Base-by-base conservation (phyloP, 2,329 filamentous ascomycete genomes). In the Decorospora gaudefroyi region DNA sequence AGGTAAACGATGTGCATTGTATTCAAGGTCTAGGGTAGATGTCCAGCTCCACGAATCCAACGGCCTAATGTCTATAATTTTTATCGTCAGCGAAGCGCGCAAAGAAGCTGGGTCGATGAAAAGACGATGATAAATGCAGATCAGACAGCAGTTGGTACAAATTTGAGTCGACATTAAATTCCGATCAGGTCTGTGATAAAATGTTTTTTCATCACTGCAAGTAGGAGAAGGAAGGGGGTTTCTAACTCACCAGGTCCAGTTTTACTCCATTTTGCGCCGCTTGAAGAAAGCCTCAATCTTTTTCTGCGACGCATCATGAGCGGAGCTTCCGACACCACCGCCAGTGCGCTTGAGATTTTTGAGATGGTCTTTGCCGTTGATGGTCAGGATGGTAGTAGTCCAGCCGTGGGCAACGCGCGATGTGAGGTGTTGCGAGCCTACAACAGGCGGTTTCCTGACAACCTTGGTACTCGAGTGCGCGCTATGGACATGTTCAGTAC, bases 141-240 rank as follows among this genome's bases (percentile, higher is more conserved):
- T 88, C 85, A 88, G 85, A 88, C 83, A 89, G 86, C 85, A 86
- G 85, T 89, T 89, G 86, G 83, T 69, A 84, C 83, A 82, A 84
- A 82, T 74, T 76, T 68, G 38, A 76, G 79, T 87, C 85, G 78
- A 87, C 85, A 88, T 78, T 63, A 62, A 68, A 72, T 86, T 89
- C 84, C 79, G 86, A 86, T 86, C 86, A 90, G 86, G 86, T 90
- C 86, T 89, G 85, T 89, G 86, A 86, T 78, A 77, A 79, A 80
- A 76, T 73, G 69, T 70, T 68, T 74, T 75, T 57, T 81, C 78
- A 79, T 80, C 78, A 80, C 75, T 62, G 55, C 61, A 71, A 22
- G 1, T 16, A 25, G 12, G 35, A 49, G 49, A 51, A 45, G 18
- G 18, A 34, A 42, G 29, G 47, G 49, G 42, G 45, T 27, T 49